Conservation (phyloP, 2,329 filamentous ascomycete species). For the Achaetomium macrosporum region DNA sequence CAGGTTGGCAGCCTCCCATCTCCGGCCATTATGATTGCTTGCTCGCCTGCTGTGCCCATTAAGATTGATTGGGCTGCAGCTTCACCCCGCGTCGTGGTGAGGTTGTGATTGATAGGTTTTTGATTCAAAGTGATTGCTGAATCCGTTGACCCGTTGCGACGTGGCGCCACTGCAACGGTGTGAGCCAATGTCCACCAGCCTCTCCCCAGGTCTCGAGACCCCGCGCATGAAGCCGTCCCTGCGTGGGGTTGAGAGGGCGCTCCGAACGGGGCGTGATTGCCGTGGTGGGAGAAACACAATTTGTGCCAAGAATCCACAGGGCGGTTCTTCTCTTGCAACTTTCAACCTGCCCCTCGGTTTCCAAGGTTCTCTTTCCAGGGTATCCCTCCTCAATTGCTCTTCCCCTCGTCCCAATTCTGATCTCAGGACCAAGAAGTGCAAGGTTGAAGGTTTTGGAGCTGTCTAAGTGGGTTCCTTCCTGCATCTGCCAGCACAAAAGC, state of each 20-base stretch:
- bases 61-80: conserved; percentile 13
- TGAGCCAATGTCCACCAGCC: conserved; percentile 30
- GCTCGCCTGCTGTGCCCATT: background rate
- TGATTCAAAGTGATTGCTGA: conserved; percentile 14
- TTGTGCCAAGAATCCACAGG: conserved; percentile 18
- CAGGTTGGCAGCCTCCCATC: background rate
- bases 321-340: conserved; percentile 12
- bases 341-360: conserved; percentile 14
- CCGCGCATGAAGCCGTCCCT: conserved; percentile 20
- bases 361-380: conserved; percentile 11
- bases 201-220: conserved; percentile 32
- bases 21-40: conserved; percentile 9
- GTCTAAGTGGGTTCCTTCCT: background rate
- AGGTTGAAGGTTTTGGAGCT: background rate
- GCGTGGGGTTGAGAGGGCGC: conserved; percentile 26
- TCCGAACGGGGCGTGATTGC: conserved; percentile 12
- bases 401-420: conserved; percentile 13
- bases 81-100: conserved; percentile 12
- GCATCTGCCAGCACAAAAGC: conserved; percentile 4
- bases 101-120: conserved; percentile 24
- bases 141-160: conserved; percentile 26
- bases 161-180: conserved; percentile 35
- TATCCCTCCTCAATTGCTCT: conserved; percentile 13
- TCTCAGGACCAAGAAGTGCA: conserved; percentile 9
- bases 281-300: conserved; percentile 12